Base-by-base conservation (phyloP, 495 filamentous ascomycete genomes). In the Haplographium delicatum region DNA sequence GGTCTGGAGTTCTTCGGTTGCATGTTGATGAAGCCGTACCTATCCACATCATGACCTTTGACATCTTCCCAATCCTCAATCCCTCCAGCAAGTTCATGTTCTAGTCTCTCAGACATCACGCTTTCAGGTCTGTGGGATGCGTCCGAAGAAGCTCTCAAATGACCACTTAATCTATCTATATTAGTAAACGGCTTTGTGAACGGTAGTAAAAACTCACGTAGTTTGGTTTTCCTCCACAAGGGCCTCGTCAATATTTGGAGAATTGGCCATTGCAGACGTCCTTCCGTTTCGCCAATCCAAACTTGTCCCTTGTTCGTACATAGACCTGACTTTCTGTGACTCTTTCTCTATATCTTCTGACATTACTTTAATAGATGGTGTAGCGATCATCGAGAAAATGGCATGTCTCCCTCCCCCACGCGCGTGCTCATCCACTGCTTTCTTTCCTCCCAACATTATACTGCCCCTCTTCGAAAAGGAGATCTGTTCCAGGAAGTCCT, bases 21-120 rank as follows among this genome's bases (percentile, higher is more conserved):
- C 62, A 47, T 34, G 72, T 59, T 76, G 65, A 99, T 97, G 70
- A 99, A 99, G 15, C 93, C 93, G 65, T 97, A 99, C 60, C 80
- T 75, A 68, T 99, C 93, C 34, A 97, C 86, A 63, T 95, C 87
- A 31, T 72, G 76, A n/a, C 79, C 85, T n/a, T 84, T 74, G 9
- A 99, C 69, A 65, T 96, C 84, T 58, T 91, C 85, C 94, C 93
- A 99, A 60, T 96, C 91, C 61, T 99, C 93, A 33, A 94, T 81
- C 0, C 91, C 91, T 13, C 90, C 91, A 11, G 89, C 88, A 11
- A 83, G 67, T 65, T 76, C 71, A 30, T 68, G 62, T 39, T 59
- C 50, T n/a, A 51, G 46, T 18, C 58, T 53, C 20, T 44, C 46
- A 19, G 59, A 60, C 16, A 55, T 11, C 9, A 35, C 60, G 28